phyloP scores from a whole-genome alignment of 305 asterid species.

The Striga hermonthica region DNA sequence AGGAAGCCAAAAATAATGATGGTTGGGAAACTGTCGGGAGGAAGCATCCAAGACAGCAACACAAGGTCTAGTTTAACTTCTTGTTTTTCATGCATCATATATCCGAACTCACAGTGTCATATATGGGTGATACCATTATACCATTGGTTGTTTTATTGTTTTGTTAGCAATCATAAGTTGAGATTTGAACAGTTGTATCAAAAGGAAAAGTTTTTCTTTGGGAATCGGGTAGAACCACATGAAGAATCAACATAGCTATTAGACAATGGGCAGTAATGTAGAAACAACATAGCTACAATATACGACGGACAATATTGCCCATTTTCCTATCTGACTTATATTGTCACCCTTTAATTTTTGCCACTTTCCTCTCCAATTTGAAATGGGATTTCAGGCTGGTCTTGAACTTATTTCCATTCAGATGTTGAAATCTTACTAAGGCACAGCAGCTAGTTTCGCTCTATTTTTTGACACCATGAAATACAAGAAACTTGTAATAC shows the following conservation, averaged over 20 bases:
- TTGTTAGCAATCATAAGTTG: conserved; percentile 17
- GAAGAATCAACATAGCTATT: background rate
- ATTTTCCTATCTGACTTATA: background rate
- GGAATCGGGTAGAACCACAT: background rate
- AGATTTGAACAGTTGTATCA: conserved; percentile 1
- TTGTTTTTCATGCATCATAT: conserved; percentile 9
- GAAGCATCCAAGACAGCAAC: conserved; percentile 49
- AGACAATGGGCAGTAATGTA: background rate
- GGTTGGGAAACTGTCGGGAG: conserved; percentile 81
- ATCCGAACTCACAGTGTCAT: conserved; percentile 8
- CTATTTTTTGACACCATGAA: too few relatives aligned
- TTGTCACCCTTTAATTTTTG: conserved; percentile 4
- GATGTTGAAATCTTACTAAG: background rate
- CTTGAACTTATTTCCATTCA: conserved; percentile 1
- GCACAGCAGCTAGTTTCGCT: background rate
- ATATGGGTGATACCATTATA: background rate
- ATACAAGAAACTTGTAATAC: conserved; percentile 1
- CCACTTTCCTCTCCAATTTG: conserved; percentile 6
- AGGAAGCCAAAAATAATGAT: conserved; percentile 40
- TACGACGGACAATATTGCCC: background rate
- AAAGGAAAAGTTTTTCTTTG: background rate
- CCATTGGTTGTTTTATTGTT: conserved; percentile 18
- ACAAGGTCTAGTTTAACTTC: conserved; percentile 44
- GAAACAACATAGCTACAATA: background rate
- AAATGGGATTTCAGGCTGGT: conserved; percentile 7